Evolutionary conservation across 371 early-diverging fungal species (phyloP), one percentile per base, ranked within the genome.

Genomic region (Mucor lusitanicus): DNA sequence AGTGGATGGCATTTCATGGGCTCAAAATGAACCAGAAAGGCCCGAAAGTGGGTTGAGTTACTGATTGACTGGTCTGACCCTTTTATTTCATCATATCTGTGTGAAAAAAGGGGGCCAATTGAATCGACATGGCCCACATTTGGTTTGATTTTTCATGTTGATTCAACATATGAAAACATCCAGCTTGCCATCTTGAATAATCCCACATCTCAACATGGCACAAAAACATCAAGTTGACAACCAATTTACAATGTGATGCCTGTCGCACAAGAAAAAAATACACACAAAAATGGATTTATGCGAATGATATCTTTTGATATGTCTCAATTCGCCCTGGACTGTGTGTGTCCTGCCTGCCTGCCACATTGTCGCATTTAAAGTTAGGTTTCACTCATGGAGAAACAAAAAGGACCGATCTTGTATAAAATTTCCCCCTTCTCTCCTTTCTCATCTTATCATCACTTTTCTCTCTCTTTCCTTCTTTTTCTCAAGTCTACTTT

Each of bases 291-390:
- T 74, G 95, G 95, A 63, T 80, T 91, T 39, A 80, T 96, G 39
- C 85, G 86, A 39, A 86, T 90, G n/a, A 95, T 93, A 69, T 88
- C 87, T 55, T 97, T 94, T 82, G 81, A 87, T 50, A 76, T 97
- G 65, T 87, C 91, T 6, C 59, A 65, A 57, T 19, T 68, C 32
- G 62, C 63, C 69, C 69, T 63, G 63, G 69, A 48, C 48, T 48
- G 48, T 48, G 35, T 35, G 35, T 35, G 35, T 35, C 23, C 23
- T n/a, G n/a, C 21, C 9, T 17, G 48, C 17, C 50, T 32, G 40
- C 44, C 59, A 59, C 58, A 30, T 12, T 32, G 13, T 42, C 46
- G 59, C 58, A 64, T 64, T 67, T 66, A 30, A 61, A 27, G 62
- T 46, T 67, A 28, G 25, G 68, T 68, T 61, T 68, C 68, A 68